Evolutionary conservation across 129 eudicot species (phyloP).

Genomic region (Apium graveolens): DNA sequence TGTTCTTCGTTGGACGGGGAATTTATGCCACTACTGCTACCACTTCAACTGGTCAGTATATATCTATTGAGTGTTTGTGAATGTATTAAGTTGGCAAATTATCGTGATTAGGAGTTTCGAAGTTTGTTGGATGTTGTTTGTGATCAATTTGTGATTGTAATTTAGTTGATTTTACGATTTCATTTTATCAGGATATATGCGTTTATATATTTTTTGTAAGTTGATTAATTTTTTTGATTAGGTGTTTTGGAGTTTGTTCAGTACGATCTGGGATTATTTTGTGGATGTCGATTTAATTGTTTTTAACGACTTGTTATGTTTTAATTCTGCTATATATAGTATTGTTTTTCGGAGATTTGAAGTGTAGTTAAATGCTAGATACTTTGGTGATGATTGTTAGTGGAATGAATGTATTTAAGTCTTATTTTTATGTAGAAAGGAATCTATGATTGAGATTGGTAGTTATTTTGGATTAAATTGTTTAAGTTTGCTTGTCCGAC

Average conservation of each 20-base stretch:
- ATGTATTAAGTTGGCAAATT: background rate
- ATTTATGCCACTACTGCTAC: conserved; percentile 25
- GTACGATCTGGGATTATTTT: background rate
- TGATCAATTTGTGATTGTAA: background rate
- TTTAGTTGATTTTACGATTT: background rate
- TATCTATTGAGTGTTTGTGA: too few relatives aligned
- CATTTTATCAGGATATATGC: too few relatives aligned
- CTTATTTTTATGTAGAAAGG: background rate
- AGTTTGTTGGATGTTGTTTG: background rate
- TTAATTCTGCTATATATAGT: background rate
- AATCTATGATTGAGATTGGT: background rate
- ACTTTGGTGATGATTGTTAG: background rate
- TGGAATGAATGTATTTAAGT: background rate
- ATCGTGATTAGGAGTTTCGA: background rate
- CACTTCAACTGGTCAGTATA: conserved; percentile 43
- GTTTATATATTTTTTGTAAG: background rate
- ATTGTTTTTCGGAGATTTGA: background rate
- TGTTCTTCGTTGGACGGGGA: conserved; percentile 49
- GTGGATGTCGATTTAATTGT: background rate
- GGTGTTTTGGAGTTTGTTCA: background rate
- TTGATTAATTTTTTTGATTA: background rate
- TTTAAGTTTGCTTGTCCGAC: background rate
- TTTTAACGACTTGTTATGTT: background rate
- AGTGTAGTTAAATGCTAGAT: background rate
- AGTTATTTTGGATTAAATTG: background rate